Percentiles rank a stretch among this genome's conserved stretches.
These are phyloP conservation scores for Sophora flavescens DNA, from an alignment of 306 rosid species.

Conservation along the genomic window DNA sequence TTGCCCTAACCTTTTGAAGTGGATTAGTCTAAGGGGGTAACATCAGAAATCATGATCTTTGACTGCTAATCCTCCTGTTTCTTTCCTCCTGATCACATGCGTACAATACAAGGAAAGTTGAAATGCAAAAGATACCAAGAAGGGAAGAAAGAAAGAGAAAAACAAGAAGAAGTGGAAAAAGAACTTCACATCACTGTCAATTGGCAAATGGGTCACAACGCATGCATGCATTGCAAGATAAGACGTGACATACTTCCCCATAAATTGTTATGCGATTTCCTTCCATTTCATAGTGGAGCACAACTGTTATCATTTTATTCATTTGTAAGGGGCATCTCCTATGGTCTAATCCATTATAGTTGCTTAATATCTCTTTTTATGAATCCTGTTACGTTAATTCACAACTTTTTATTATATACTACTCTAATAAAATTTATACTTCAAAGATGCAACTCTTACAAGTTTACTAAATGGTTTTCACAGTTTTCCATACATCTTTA, in stretches of 20 bases:
- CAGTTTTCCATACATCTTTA: too few species aligned
- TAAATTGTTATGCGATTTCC: slow-evolving; percentile 9
- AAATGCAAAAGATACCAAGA: not conserved
- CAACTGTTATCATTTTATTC: slow-evolving; percentile 19
- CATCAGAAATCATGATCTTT: slow-evolving; percentile 38
- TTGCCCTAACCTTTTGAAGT: too few species aligned
- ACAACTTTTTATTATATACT: too few species aligned
- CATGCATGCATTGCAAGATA: slow-evolving; percentile 37
- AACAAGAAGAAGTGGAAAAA: not conserved
- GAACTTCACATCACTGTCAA: slow-evolving; percentile 31
- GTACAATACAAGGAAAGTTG: too few species aligned
- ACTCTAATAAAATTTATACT: too few species aligned
- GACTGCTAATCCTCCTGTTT: slow-evolving; percentile 18
- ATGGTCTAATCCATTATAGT: too few species aligned
- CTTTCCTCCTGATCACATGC: slow-evolving; percentile 26
- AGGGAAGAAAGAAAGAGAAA: not conserved
- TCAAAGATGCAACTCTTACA: too few species aligned
- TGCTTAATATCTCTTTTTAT: too few species aligned
- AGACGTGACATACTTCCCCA: slow-evolving; percentile 13
- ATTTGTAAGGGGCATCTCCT: too few species aligned
- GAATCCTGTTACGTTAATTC: too few species aligned
- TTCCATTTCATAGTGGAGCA: slow-evolving; percentile 42
- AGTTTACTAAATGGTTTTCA: too few species aligned
- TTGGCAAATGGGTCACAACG: not conserved
- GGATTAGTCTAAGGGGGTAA: not conserved